These are phyloP conservation scores for Podaxis rugospora DNA, from an alignment of 768 basidiomycete species.

Conservation along the genomic window DNA sequence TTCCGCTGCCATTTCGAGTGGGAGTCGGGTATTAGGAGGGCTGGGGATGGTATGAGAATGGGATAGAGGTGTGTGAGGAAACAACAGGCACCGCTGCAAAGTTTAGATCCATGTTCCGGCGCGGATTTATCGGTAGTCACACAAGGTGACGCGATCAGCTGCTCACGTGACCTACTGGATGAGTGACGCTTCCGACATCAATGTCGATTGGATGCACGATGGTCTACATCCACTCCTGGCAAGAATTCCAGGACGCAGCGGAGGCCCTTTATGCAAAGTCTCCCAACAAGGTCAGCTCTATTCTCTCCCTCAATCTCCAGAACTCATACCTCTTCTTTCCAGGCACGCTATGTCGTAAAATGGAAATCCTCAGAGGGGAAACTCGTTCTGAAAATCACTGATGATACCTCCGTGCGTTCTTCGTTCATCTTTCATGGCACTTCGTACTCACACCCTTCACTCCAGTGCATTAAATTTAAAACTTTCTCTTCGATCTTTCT, in stretches of 20 bases:
- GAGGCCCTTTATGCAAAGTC: constrained; percentile 79
- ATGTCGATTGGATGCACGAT: constrained; percentile 48
- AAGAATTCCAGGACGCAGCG: constrained; percentile 87
- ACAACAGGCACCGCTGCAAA: neutral
- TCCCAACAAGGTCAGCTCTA: constrained; percentile 60
- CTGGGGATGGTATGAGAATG: constrained; percentile 1
- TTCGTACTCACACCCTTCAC: neutral
- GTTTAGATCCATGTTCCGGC: neutral
- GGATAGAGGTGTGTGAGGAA: neutral
- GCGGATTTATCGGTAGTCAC: constrained; percentile 7
- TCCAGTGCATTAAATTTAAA: constrained; percentile 93
- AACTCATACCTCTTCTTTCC: constrained; percentile 5
- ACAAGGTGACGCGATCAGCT: neutral
- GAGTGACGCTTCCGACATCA: constrained; percentile 12
- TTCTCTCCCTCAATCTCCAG: neutral
- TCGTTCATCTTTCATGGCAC: neutral
- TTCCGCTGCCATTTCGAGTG: neutral
- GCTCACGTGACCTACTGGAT: constrained; percentile 16
- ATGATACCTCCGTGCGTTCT: constrained; percentile 74
- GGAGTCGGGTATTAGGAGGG: constrained; percentile 6
- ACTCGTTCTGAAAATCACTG: constrained; percentile 91
- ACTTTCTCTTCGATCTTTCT: constrained; percentile 92
- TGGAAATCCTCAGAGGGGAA: constrained; percentile 84
- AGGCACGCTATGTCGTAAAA: constrained; percentile 92
- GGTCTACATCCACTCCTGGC: constrained; percentile 90